Conservation (phyloP, 768 basidiomycete genomes). For the Hygrocybe punicea region DNA sequence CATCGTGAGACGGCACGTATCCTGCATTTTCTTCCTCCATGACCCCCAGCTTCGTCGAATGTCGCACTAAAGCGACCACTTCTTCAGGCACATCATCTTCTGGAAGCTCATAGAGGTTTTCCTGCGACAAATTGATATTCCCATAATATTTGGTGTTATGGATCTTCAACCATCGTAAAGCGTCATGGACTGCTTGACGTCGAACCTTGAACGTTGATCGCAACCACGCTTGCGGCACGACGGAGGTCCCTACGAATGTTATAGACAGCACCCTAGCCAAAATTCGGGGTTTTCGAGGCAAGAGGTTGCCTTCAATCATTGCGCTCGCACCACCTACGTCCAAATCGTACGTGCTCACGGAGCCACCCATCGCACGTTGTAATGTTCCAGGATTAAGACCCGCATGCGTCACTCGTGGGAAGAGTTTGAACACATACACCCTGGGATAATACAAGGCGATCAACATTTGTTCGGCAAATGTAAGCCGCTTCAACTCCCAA, state of each 20-base stretch:
- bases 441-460: constrained; percentile 30
- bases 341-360: constrained; percentile 31
- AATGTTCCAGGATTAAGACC: constrained; percentile 10
- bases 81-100: constrained; percentile 33
- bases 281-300: constrained; percentile 23
- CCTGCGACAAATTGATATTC: constrained; percentile 20
- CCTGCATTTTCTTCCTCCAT: constrained; percentile 27
- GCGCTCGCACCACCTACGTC: no score
- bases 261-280: constrained; percentile 29
- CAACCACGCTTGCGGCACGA: constrained; percentile 18
- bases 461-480: constrained; percentile 36
- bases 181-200: constrained; percentile 15
- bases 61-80: constrained; percentile 15
- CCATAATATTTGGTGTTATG: constrained; percentile 27
- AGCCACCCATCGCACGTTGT: constrained; percentile 28
- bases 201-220: constrained; percentile 25
- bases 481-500: constrained; percentile 26
- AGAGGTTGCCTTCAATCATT: no score
- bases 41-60: constrained; percentile 15
- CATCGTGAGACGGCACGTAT: constrained; percentile 5
- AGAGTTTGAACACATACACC: constrained; percentile 35
- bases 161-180: constrained; percentile 32
- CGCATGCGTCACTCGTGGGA: constrained; percentile 38
- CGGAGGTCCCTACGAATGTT: constrained; percentile 26
- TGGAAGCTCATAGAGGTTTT: constrained; percentile 11